Conservation (phyloP, 495 filamentous ascomycete species). For the Platismatia glauca region DNA sequence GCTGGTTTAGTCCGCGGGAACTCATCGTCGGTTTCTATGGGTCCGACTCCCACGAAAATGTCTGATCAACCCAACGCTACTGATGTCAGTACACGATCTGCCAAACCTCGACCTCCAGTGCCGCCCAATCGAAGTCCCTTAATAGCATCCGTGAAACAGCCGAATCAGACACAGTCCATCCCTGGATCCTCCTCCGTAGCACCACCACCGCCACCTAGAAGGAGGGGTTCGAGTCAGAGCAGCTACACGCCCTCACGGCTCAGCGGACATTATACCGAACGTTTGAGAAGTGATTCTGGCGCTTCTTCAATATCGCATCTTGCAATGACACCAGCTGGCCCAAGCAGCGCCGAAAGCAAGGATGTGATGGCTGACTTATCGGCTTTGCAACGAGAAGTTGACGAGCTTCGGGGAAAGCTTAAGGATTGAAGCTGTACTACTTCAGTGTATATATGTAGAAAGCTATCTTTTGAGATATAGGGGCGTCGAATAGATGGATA, state of each 20-base stretch:
- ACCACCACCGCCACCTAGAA: conserved; percentile 49
- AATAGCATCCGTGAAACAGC: conserved; percentile 24
- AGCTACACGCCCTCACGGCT: conserved; percentile 32
- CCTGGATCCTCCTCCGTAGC: conserved; percentile 23
- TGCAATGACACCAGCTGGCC: conserved; percentile 4
- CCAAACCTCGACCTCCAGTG: conserved; percentile 29
- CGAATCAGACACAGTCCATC: conserved; percentile 9
- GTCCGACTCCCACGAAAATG: conserved; percentile 19
- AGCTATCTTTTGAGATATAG: background rate
- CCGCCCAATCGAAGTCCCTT: conserved; percentile 32
- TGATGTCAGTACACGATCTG: conserved; percentile 19
- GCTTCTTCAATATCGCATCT: conserved; percentile 22
- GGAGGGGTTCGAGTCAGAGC: conserved; percentile 46
- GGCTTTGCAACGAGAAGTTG: conserved; percentile 62
- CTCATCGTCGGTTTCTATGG: conserved; percentile 21
- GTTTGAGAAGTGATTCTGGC: conserved; percentile 22
- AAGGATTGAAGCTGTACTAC: conserved; percentile 3
- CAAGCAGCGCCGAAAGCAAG: conserved; percentile 24
- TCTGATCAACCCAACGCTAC: conserved; percentile 22
- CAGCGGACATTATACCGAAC: conserved; percentile 25
- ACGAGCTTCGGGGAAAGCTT: conserved; percentile 53
- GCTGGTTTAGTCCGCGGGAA: conserved; percentile 35
- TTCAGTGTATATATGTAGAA: background rate
- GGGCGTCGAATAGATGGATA: background rate
- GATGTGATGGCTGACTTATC: conserved; percentile 61